phyloP scores from a whole-genome alignment of 306 rosid species.

The Fagus sylvatica region DNA sequence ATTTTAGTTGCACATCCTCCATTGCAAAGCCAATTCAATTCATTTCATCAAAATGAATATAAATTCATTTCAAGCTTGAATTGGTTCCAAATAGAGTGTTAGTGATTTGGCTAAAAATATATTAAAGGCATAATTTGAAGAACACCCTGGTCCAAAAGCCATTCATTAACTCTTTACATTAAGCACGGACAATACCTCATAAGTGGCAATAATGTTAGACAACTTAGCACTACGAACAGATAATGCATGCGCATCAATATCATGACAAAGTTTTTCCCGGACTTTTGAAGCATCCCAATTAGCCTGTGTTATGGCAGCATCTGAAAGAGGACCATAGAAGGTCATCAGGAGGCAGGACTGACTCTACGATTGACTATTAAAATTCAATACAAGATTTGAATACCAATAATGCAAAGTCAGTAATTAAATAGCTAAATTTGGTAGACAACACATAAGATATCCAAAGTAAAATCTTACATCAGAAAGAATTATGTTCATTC shows the following conservation, averaged over 20 bases:
- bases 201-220: slow-evolving; percentile 40
- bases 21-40: too few species aligned
- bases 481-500: slow-evolving; percentile 10
- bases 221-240: slow-evolving; percentile 57
- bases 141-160: slow-evolving; percentile 2
- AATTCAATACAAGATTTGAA: neutral
- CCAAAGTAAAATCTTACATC: slow-evolving; percentile 10
- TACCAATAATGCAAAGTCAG: neutral
- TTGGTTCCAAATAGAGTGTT: neutral
- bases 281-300: slow-evolving; percentile 70
- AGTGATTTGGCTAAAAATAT: slow-evolving; percentile 8
- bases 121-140: slow-evolving; percentile 10
- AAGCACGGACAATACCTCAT: slow-evolving; percentile 53
- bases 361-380: neutral
- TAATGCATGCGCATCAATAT: slow-evolving; percentile 62
- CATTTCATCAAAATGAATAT: too few species aligned
- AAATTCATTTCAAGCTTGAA: neutral
- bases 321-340: slow-evolving; percentile 39
- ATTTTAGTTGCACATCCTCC: neutral
- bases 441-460: slow-evolving; percentile 1
- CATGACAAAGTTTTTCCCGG: slow-evolving; percentile 68
- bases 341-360: slow-evolving; percentile 1
- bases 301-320: slow-evolving; percentile 59
- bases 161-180: neutral
- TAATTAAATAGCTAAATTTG: neutral